Percentiles rank a stretch among this genome's conserved stretches.
phyloP scores from a whole-genome alignment of 129 eudicot genomes.

The Centella asiatica region DNA sequence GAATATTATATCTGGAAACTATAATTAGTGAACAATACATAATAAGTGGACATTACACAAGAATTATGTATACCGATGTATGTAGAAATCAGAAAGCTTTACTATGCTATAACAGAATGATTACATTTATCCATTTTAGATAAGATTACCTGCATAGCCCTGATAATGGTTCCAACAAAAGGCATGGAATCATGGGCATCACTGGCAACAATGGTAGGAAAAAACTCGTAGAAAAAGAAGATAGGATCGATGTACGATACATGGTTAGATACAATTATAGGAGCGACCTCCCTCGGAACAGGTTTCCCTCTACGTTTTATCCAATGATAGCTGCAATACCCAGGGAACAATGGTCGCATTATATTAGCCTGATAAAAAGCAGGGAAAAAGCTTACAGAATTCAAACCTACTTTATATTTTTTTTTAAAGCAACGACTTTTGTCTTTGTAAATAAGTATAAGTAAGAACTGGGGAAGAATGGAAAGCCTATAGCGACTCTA shows the following conservation, averaged over 20 bases:
- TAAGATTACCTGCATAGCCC: conserved; percentile 91
- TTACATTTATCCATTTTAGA: background rate
- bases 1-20: background rate
- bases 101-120: background rate
- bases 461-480: background rate
- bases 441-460: background rate
- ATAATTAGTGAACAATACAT: background rate
- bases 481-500: background rate
- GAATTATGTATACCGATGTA: background rate
- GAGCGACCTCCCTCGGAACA: conserved; percentile 90
- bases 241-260: conserved; percentile 93
- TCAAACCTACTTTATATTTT: background rate
- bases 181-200: conserved; percentile 99
- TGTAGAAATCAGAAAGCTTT: background rate
- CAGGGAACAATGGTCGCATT: background rate
- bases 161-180: conserved; percentile 86
- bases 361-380: background rate
- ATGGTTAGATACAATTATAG: conserved; percentile 89
- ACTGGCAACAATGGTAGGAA: conserved; percentile 87
- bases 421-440: no score
- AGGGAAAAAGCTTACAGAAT: background rate
- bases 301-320: conserved; percentile 80
- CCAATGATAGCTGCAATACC: conserved; percentile 82
- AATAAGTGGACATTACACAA: background rate
- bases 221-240: conserved; percentile 77